Base-by-base conservation (phyloP, 2,329 filamentous ascomycete species). In the Apiospora saccharicola region DNA sequence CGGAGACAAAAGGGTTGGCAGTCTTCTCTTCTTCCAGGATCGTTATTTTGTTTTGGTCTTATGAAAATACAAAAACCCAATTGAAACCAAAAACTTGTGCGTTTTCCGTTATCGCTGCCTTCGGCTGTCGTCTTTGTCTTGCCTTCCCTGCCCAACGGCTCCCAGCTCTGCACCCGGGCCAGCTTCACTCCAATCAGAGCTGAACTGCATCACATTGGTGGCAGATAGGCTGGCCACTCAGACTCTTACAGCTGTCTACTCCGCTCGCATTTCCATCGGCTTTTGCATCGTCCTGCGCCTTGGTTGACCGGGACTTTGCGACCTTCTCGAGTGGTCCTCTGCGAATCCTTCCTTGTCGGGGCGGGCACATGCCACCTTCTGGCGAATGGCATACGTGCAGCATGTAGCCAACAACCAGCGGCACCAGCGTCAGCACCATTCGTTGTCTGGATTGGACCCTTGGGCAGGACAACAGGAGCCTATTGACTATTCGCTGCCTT, bases 401-500 rank as follows among this genome's bases (percentile, higher is more conserved):
- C 68, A 79, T 78, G 76, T 70, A 71, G 74, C 73, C 73, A 76
- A 75, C 78, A 79, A 75, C 76, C 77, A 79, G 57, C 78, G 75
- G 74, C 72, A 76, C 74, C 75, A 77, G 77, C 77, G 74, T 75
- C 76, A 73, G 75, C 76, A 75, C 72, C 75, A 77, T 72, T 77
- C 79, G 70, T 77, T 78, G 70, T 76, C 78, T 69, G 75, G 77
- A 72, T 74, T 77, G 70, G 74, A 76, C 78, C 78, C 80, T 77
- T 80, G 81, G 80, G 78, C 79, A 70, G 75, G 75, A 53, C 75
- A 71, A 70, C 77, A 74, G 71, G 73, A 76, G 71, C 74, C 77
- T 67, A 73, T 73, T 49, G 77, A 75, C 76, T 76, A 82, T 80
- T 80, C 81, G 76, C 72, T 81, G 79, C 81, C 81, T 76, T 79